Evolutionary conservation across 345 rosid genomes (phyloP), one percentile per base, ranked within the genome.

Genomic region (Gossypium turneri): DNA sequence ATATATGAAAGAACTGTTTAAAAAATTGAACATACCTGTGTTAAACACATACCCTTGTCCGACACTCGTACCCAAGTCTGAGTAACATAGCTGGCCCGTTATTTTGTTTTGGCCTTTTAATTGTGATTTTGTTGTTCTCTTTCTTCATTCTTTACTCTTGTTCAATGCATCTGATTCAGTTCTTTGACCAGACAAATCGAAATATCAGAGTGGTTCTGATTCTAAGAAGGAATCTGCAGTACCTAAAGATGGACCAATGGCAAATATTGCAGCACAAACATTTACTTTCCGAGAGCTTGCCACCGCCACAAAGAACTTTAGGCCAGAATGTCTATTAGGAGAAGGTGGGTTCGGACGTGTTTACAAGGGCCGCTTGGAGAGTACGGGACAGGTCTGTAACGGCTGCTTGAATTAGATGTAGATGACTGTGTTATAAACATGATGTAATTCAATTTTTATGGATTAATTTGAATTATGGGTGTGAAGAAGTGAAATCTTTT

Each of bases 301-400:
- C 44, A 82, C 87, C 22, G 96, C 97, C 15, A 93, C 98, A 47
- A 94, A 91, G 70, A 85, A 86, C 79, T 94, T 94, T 59, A 79
- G 91, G 79, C 93, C 83, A 44, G 99, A 94, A 84, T 88, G 90
- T 75, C 85, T 89, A 25, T 65, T 94, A 71, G 99, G 98, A 69
- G 99, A 94, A 90, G 99, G 98, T 29, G 99, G 98, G 13, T 93
- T 93, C 43, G 99, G 99, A 59, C 97, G 84, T 77, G 99, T 95
- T 65, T 93, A 95, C 84, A 90, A 91, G 79, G 99, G 98, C 48
- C 93, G 83, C 50, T 82, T 95, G 79, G 99, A 93, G 86, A 89
- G 86, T 81, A 88, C 91, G 38, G 97, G 97, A 76, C 98, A 93
- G 93, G 99, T 95, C 73, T 43, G 53, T 57, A 29, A 41, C 25